Conservation (phyloP, 345 rosid species). For the Lepidium aucheri region DNA sequence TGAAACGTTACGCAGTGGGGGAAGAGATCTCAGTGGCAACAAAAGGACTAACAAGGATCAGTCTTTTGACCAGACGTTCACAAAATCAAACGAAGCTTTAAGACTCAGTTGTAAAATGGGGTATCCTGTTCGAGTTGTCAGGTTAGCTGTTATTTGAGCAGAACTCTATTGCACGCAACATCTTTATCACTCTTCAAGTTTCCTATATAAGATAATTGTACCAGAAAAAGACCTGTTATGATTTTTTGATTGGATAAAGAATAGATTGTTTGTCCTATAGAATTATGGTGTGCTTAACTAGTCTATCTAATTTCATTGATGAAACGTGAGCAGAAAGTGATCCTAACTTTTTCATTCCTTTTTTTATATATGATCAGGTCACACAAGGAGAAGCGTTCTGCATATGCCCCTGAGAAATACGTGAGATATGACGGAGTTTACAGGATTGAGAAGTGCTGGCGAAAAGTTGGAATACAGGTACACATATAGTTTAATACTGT, state of each 20-base stretch:
- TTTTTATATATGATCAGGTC: conserved; percentile 37
- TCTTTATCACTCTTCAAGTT: background rate
- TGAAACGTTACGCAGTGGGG: conserved; percentile 44
- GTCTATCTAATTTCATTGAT: too few relatives aligned
- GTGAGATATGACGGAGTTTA: conserved; percentile 76
- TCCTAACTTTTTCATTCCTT: background rate
- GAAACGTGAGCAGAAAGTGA: background rate
- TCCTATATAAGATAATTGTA: background rate
- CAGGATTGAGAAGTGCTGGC: conserved; percentile 74
- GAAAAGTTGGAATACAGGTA: conserved; percentile 59
- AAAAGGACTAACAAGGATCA: conserved; percentile 61
- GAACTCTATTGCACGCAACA: background rate
- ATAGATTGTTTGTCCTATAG: background rate
- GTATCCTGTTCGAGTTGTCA: conserved; percentile 76
- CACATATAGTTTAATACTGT: background rate
- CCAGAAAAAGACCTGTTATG: background rate
- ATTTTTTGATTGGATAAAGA: background rate
- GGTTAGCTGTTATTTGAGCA: conserved; percentile 29
- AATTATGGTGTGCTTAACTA: background rate
- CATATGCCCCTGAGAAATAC: conserved; percentile 63
- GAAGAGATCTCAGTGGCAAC: conserved; percentile 74
- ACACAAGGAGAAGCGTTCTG: conserved; percentile 60
- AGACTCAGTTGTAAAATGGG: conserved; percentile 65
- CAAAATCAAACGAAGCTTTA: conserved; percentile 48
- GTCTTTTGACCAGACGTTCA: conserved; percentile 61